Base-by-base conservation (phyloP, 176 grass and related monocot genomes). In the Paspalum notatum region DNA sequence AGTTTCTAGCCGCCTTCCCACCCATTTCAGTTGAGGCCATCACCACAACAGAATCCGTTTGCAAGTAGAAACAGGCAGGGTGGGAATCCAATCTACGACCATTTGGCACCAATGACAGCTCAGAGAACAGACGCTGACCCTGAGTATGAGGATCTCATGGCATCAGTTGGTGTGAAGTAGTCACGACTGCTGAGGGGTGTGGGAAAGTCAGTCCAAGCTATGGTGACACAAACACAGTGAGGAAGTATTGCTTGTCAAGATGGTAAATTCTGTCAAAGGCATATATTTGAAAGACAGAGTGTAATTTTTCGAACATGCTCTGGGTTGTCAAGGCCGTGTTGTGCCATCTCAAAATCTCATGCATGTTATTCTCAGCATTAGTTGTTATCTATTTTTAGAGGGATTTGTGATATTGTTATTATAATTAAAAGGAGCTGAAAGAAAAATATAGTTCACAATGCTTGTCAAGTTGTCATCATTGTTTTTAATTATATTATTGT, bases 131-230 rank as follows among this genome's bases (percentile, higher is more conserved):
- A 84, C 8, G 68, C 76, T 7, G 94, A 97, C 71, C 69, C 87
- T 56, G 89, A 92, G 56, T 90, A 90, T 9, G 94, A 91, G 69
- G 84, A 93, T 90, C 75, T 91, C 79, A 93, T 91, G 88, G 77
- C 90, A 78, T 93, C 94, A 7, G 91, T 91, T 78, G 91, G 89
- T 7, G n/a, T 90, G 54, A 91, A 97, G 66, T 83, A 71, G 45
- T 0, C 22, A 27, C n/a, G n/a, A n/a, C 17, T 76, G 55, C 54
- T 59, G 27, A 14, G 46, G 39, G 10, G 22, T 44, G 38, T n/a
- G 9, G 17, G 20, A 67, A n/a, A 39, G 27, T 63, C 27, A 3
- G 37, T 22, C 53, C 15, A 71, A 32, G 37, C 3, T 22, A 9
- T 13, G 18, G 27, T 67, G 20, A 44, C 63, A 67, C 40, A 44